Base-by-base conservation (phyloP, 2,329 filamentous ascomycete species). In the Diaporthe helianthi region DNA sequence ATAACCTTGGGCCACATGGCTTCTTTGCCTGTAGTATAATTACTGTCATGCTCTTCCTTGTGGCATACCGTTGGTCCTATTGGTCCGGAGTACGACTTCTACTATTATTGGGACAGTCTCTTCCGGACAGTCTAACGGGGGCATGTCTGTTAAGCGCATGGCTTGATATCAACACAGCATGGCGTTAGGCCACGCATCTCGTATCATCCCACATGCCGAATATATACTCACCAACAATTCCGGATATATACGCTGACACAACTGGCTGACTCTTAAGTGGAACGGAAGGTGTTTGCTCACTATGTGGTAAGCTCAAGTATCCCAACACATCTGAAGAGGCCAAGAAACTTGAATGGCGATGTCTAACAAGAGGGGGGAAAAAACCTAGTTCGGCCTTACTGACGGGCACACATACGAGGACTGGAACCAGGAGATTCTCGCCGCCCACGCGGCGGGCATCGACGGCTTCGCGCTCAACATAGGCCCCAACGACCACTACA, bases 401-500 rank as follows among this genome's bases (percentile, higher is more conserved):
- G 72, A 74, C 66, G 73, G 72, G 33, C 79, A 80, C 67, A 67
- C 73, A 0, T 65, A 67, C 17, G 70, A 74, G 31, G 75, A 78
- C 67, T 80, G 79, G 79, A 49, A 67, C 58, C 73, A 74, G 17
- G 79, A 82, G 67, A 77, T 81, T 61, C 58, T 58, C n/a, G 71
- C 76, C 15, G 80, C 80, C 19, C 72, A 79, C 65, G 70, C 76
- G 17, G 78, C 79, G 2, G 80, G 80, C 38, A 80, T 81, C 67
- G 79, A 82, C 71, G 80, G 79, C 26, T 82, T 82, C 72, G 80
- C 80, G n/a, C 77, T 82, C 54, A 82, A 82, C 72, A 77, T 81
- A 29, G 80, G 78, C 3, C 76, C 78, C 22, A 68, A 51, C 0
- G 78, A 80, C 67, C 70, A 72, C 8, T 79, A 76, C 74, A 81